Percentiles rank a stretch among this genome's conserved stretches.
phyloP scores from a whole-genome alignment of 139 green algal genomes.

The Chlamydomonas asymmetrica region DNA sequence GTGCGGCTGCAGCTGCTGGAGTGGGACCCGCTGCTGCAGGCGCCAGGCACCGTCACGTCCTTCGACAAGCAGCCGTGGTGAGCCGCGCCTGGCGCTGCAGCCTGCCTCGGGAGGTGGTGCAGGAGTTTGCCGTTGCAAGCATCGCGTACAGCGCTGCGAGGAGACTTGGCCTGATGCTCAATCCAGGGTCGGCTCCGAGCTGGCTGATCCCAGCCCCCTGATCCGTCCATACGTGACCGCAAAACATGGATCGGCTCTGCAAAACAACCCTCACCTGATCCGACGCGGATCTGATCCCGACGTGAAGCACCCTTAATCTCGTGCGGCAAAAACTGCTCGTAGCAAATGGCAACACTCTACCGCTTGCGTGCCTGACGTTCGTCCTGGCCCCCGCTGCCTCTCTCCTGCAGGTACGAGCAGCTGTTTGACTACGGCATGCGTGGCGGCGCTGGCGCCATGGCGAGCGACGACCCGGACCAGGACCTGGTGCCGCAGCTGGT shows the following conservation, averaged over 20 bases:
- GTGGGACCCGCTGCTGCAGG: slow-evolving; percentile 85
- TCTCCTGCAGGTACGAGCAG: slow-evolving; percentile 56
- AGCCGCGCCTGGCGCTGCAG: not conserved
- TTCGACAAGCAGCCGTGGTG: slow-evolving; percentile 71
- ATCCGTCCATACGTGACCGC: too few species aligned
- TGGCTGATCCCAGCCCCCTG: too few species aligned
- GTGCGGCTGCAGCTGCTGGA: slow-evolving; percentile 88
- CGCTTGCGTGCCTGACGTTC: not conserved
- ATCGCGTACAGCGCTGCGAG: too few species aligned
- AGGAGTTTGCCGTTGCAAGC: not conserved
- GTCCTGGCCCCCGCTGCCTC: not conserved
- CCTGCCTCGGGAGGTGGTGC: not conserved
- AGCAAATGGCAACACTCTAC: not conserved
- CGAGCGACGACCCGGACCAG: slow-evolving; percentile 65
- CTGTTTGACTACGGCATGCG: slow-evolving; percentile 85
- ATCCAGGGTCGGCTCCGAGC: too few species aligned
- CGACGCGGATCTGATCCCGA: too few species aligned
- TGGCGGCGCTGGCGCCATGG: slow-evolving; percentile 18
- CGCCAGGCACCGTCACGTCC: slow-evolving; percentile 22
- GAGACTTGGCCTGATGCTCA: too few species aligned
- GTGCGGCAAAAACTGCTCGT: too few species aligned
- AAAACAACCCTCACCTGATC: too few species aligned
- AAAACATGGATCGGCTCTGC: too few species aligned
- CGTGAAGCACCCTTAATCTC: too few species aligned
- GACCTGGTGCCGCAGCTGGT: slow-evolving; percentile 83